phyloP scores from a whole-genome alignment of 2,329 filamentous ascomycete species.

The Colletotrichum eleusines region DNA sequence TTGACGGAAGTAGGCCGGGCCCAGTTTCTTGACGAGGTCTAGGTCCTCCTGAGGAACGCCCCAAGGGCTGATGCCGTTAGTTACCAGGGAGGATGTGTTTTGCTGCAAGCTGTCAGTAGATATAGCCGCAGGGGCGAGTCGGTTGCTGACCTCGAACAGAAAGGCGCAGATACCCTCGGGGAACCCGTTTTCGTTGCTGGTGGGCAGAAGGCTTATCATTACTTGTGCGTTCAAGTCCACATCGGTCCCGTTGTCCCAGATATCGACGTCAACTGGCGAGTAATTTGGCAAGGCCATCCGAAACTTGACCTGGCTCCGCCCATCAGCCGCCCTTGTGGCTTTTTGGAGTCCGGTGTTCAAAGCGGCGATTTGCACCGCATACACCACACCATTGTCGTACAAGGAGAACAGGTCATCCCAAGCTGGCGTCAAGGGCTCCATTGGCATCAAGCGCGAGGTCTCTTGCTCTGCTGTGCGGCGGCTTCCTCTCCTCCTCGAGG shows the following conservation, averaged over 20 bases:
- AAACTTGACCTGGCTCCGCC: conserved; percentile 46
- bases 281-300: conserved; percentile 56
- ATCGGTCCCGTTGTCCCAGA: conserved; percentile 50
- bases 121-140: neutral
- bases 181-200: conserved; percentile 47
- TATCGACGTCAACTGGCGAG: conserved; percentile 53
- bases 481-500: conserved; percentile 48
- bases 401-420: conserved; percentile 63
- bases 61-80: conserved; percentile 51
- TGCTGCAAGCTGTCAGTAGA: conserved; percentile 52
- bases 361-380: conserved; percentile 58
- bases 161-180: conserved; percentile 62
- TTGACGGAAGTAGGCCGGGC: conserved; percentile 59
- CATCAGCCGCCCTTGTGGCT: conserved; percentile 48
- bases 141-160: conserved; percentile 63
- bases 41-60: conserved; percentile 51
- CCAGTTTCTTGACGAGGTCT: conserved; percentile 55
- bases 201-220: conserved; percentile 55
- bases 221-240: conserved; percentile 60
- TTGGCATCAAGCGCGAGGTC: conserved; percentile 49
- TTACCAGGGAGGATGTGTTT: conserved; percentile 55
- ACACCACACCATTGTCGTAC: conserved; percentile 52
- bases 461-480: conserved; percentile 45
- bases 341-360: conserved; percentile 57
- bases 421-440: conserved; percentile 60